A percentile compares a stretch with the other conserved stretches of the same genome.
These are phyloP conservation scores for Pyricularia sp. DNA, from an alignment of 2,329 filamentous ascomycete genomes.

Conservation along the genomic window DNA sequence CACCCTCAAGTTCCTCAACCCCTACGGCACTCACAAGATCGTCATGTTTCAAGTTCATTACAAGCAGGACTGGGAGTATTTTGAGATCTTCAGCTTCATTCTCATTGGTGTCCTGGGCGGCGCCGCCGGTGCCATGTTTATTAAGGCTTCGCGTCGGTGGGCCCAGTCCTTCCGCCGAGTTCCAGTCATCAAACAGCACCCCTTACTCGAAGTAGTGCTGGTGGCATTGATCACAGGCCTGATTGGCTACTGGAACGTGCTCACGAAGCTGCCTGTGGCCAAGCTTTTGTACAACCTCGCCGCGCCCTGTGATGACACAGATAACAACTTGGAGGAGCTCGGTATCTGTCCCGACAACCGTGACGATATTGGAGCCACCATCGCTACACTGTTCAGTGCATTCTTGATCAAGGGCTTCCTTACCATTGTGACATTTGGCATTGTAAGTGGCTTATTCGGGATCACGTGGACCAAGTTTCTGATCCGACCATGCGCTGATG, in stretches of 20 bases:
- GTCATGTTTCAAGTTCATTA: constrained; percentile 94
- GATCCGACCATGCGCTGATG: not conserved
- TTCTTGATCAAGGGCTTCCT: constrained; percentile 84
- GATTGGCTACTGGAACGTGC: constrained; percentile 83
- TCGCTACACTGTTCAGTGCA: constrained; percentile 58
- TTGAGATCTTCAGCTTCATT: constrained; percentile 77
- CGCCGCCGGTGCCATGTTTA: constrained; percentile 77
- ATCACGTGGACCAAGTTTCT: too few relatives aligned
- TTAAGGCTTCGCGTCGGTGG: constrained; percentile 89
- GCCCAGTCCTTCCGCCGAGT: constrained; percentile 79
- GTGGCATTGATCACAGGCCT: constrained; percentile 78
- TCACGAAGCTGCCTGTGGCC: constrained; percentile 79
- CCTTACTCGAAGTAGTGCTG: constrained; percentile 74
- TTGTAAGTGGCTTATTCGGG: constrained; percentile 34
- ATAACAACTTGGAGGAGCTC: constrained; percentile 46
- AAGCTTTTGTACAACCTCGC: constrained; percentile 85
- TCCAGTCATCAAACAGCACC: constrained; percentile 64
- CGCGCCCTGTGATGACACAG: constrained; percentile 67
- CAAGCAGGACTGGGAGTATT: constrained; percentile 80
- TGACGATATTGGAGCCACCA: constrained; percentile 66
- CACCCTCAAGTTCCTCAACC: constrained; percentile 87
- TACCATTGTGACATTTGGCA: constrained; percentile 85
- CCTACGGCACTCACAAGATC: constrained; percentile 91
- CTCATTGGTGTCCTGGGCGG: constrained; percentile 79
- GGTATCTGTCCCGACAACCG: constrained; percentile 62